Conservation (phyloP, 192 early-diverging fungal genomes). For the Coemansia asiatica region DNA sequence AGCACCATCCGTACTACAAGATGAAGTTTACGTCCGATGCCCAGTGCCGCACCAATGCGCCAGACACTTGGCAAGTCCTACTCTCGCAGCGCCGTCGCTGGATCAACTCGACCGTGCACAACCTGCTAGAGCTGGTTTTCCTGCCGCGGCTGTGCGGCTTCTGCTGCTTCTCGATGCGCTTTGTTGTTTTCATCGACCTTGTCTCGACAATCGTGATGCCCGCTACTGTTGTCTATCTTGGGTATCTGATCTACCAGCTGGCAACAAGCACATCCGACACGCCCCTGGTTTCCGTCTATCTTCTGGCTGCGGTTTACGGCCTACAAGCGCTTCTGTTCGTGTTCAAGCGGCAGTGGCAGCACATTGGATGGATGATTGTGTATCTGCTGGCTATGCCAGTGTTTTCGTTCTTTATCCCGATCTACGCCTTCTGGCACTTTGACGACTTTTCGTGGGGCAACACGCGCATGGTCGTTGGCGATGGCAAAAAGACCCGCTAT, state of each 20-base stretch:
- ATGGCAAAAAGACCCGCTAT: conserved; percentile 68
- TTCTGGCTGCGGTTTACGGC: conserved; percentile 88
- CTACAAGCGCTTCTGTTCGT: conserved; percentile 89
- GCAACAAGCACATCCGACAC: conserved; percentile 57
- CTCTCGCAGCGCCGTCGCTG: conserved; percentile 98
- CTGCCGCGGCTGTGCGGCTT: conserved; percentile 95
- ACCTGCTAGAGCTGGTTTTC: conserved; percentile 91
- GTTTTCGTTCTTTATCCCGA: conserved; percentile 83
- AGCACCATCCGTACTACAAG: conserved; percentile 98
- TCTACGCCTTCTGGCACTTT: conserved; percentile 99
- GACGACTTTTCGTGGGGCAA: conserved; percentile 99
- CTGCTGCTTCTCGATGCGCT: conserved; percentile 98
- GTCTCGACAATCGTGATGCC: conserved; percentile 95
- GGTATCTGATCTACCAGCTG: conserved; percentile 78
- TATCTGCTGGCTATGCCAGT: conserved; percentile 91
- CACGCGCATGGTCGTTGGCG: conserved; percentile 88
- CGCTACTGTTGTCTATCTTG: conserved; percentile 87
- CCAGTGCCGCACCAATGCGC: conserved; percentile 91
- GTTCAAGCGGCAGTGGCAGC: conserved; percentile 88
- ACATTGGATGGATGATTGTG: conserved; percentile 98
- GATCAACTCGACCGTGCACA: conserved; percentile 99
- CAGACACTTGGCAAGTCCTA: conserved; percentile 93
- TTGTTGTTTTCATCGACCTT: conserved; percentile 94
- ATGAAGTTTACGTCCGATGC: conserved; percentile 95
- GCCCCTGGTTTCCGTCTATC: conserved; percentile 83